Evolutionary conservation across 768 basidiomycete genomes (phyloP).

Genomic region (Psilocybe tampanensis): DNA sequence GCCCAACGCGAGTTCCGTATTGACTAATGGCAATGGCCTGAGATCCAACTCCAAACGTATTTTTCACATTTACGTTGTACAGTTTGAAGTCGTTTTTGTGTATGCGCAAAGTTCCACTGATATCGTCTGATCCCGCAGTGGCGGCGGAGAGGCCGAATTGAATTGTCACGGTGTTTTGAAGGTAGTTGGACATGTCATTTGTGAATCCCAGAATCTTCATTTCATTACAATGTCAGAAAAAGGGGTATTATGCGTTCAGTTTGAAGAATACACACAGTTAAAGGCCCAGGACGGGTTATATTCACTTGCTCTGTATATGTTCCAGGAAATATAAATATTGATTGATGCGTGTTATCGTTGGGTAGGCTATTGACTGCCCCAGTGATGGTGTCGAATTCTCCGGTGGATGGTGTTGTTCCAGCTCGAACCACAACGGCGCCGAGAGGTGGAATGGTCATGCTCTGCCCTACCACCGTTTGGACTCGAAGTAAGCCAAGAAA

Average conservation of each 20-base stretch:
- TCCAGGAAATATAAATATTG: constrained; percentile 49
- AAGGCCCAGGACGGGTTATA: constrained; percentile 46
- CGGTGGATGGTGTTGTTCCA: constrained; percentile 30
- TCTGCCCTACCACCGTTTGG: background rate
- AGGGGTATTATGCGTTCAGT: background rate
- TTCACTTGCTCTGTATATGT: constrained; percentile 45
- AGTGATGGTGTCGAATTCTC: constrained; percentile 41
- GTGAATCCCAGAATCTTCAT: constrained; percentile 47
- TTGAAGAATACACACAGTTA: constrained; percentile 30
- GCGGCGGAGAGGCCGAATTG: constrained; percentile 36
- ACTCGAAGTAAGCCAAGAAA: background rate
- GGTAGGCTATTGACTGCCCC: constrained; percentile 42
- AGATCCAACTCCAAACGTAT: constrained; percentile 43
- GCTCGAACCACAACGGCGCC: constrained; percentile 42
- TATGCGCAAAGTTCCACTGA: constrained; percentile 48
- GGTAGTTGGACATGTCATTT: constrained; percentile 37
- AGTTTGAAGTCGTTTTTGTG: constrained; percentile 49
- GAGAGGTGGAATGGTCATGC: constrained; percentile 36
- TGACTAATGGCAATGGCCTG: constrained; percentile 55
- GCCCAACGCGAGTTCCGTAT: constrained; percentile 45
- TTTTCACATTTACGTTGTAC: constrained; percentile 54
- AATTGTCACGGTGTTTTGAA: constrained; percentile 40
- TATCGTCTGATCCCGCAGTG: constrained; percentile 45
- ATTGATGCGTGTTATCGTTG: constrained; percentile 33
- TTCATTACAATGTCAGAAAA: background rate